phyloP scores from a whole-genome alignment of 768 basidiomycete species.

The Hemileccinum impolitum region DNA sequence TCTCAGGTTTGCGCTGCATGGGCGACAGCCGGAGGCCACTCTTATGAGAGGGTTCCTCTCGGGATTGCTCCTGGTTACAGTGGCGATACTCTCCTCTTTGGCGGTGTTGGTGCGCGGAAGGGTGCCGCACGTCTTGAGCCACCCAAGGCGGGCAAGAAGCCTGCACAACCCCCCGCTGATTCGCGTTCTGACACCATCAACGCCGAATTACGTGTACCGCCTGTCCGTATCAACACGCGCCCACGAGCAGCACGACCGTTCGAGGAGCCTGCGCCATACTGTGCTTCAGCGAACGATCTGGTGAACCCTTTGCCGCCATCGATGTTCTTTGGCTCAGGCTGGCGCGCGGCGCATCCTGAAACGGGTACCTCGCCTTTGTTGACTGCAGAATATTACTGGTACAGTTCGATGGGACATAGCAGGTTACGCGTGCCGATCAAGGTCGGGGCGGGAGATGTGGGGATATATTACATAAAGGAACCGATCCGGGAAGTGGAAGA shows the following conservation, averaged over 20 bases:
- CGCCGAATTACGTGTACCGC: slow-evolving; percentile 53
- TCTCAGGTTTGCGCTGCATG: slow-evolving; percentile 85
- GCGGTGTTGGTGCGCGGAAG: slow-evolving; percentile 80
- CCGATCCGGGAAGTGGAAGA: slow-evolving; percentile 53
- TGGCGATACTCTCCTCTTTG: slow-evolving; percentile 62
- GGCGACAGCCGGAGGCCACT: slow-evolving; percentile 64
- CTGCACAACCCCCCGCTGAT: slow-evolving; percentile 8
- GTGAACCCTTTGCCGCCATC: slow-evolving; percentile 96
- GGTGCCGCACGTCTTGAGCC: slow-evolving; percentile 58
- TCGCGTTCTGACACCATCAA: slow-evolving; percentile 22
- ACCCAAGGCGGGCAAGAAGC: slow-evolving; percentile 28
- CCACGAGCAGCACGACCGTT: slow-evolving; percentile 55
- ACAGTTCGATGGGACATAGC: slow-evolving; percentile 81
- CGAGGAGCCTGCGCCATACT: slow-evolving; percentile 87
- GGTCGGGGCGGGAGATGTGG: slow-evolving; percentile 87
- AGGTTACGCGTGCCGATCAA: slow-evolving; percentile 80
- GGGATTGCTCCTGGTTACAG: slow-evolving; percentile 38
- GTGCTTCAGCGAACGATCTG: slow-evolving; percentile 95
- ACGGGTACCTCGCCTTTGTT: slow-evolving; percentile 45
- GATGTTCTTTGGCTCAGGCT: slow-evolving; percentile 91
- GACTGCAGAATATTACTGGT: slow-evolving; percentile 84
- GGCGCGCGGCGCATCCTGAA: slow-evolving; percentile 74
- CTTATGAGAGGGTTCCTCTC: slow-evolving; percentile 55
- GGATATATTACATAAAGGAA: slow-evolving; percentile 84
- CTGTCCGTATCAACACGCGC: slow-evolving; percentile 64